Conservation (phyloP, 768 basidiomycete species). For the Amanita rimosa region DNA sequence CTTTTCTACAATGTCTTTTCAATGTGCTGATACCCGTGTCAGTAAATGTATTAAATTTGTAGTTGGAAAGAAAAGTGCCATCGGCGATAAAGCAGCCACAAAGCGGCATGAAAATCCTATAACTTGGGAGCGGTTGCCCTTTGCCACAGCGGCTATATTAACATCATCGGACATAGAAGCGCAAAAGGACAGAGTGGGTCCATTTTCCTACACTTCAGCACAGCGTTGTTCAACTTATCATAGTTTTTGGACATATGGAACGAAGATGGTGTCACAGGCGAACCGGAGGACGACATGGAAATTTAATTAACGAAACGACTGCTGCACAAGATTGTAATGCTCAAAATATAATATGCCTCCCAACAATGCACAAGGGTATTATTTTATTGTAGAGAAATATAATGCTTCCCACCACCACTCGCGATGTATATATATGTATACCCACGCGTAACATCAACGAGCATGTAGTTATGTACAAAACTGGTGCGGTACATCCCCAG, state of each 20-base stretch:
- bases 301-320: neutral
- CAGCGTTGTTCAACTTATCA: neutral
- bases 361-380: neutral
- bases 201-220: neutral
- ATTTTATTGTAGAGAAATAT: neutral
- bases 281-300: slow-evolving; percentile 42
- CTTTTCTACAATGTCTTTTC: neutral
- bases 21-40: neutral
- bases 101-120: slow-evolving; percentile 53
- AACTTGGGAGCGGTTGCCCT: slow-evolving; percentile 67
- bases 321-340: neutral
- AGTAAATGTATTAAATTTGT: slow-evolving; percentile 91
- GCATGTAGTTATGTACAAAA: too few species aligned
- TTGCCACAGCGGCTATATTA: slow-evolving; percentile 45
- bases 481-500: too few species aligned
- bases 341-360: neutral
- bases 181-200: slow-evolving; percentile 57
- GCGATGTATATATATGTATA: neutral
- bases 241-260: slow-evolving; percentile 77
- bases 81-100: slow-evolving; percentile 73
- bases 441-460: neutral
- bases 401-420: neutral
- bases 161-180: slow-evolving; percentile 47
- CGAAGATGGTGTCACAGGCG: slow-evolving; percentile 64
- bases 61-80: slow-evolving; percentile 78